Percentiles rank a stretch among this genome's conserved stretches.
Conservation (phyloP, 306 rosid genomes). For the Dalbergia oliveri region DNA sequence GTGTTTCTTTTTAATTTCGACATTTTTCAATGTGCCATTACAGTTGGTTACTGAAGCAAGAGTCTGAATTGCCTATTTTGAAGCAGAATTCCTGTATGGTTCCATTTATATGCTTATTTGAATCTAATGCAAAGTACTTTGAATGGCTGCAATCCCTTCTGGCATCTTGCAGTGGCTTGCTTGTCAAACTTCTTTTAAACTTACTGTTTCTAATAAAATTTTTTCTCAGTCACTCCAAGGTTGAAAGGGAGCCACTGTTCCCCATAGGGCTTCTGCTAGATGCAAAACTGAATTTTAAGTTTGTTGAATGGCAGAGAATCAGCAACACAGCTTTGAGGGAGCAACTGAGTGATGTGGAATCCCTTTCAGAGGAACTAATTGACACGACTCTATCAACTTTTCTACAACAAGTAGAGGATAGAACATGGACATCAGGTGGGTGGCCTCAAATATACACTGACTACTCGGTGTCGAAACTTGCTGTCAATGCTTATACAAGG, state of each 20-base stretch:
- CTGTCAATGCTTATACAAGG: conserved; percentile 86
- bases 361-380: conserved; percentile 72
- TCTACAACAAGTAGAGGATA: conserved; percentile 81
- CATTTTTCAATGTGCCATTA: too few relatives aligned
- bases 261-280: conserved; percentile 16
- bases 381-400: conserved; percentile 65
- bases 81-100: too few relatives aligned
- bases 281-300: conserved; percentile 32
- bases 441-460: conserved; percentile 92
- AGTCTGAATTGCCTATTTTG: too few relatives aligned
- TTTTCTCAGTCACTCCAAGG: not conserved
- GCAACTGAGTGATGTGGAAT: conserved; percentile 65
- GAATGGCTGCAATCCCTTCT: too few relatives aligned
- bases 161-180: too few relatives aligned
- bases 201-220: not conserved
- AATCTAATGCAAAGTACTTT: too few relatives aligned
- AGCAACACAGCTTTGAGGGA: conserved; percentile 68
- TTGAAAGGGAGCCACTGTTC: not conserved
- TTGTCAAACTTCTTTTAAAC: too few relatives aligned
- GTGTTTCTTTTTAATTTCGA: too few relatives aligned
- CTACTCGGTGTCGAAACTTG: conserved; percentile 86
- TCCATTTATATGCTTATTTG: too few relatives aligned
- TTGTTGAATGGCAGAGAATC: conserved; percentile 63
- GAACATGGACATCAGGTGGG: conserved; percentile 83
- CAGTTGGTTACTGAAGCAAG: too few relatives aligned